Evolutionary conservation across 805 yeast species (phyloP).

Genomic region (Cyberlindnera nakhonratchasimensis): DNA sequence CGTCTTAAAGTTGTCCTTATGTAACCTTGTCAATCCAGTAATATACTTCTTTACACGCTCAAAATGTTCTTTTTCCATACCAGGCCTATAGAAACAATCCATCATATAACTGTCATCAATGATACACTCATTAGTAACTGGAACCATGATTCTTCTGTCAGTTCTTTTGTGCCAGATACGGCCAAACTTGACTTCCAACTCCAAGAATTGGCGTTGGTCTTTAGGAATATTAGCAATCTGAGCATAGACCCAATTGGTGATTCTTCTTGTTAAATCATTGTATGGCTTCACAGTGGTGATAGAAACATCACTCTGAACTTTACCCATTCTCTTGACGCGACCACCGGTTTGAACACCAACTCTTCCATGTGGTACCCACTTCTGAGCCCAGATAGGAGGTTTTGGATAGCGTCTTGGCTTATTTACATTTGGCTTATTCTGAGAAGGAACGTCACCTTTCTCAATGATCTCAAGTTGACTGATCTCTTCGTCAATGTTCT

Average conservation of each 20-base stretch:
- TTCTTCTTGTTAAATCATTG: constrained; percentile 74
- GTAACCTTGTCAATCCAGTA: constrained; percentile 48
- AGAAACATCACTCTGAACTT: constrained; percentile 27
- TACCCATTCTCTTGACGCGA: background rate
- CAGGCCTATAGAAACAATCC: constrained; percentile 59
- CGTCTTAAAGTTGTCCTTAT: constrained; percentile 53
- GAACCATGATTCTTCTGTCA: constrained; percentile 60
- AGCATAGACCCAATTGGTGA: constrained; percentile 89
- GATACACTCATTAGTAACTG: constrained; percentile 66
- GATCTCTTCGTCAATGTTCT: constrained; percentile 11
- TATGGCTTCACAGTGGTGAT: constrained; percentile 75
- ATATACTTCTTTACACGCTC: constrained; percentile 53
- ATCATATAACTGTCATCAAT: constrained; percentile 47
- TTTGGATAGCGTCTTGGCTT: constrained; percentile 61
- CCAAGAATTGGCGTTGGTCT: constrained; percentile 50
- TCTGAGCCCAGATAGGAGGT: constrained; percentile 84
- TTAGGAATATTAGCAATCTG: constrained; percentile 64
- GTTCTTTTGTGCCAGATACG: constrained; percentile 59
- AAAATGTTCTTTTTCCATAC: constrained; percentile 60
- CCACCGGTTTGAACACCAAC: background rate
- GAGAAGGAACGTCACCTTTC: constrained; percentile 13
- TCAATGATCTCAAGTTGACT: constrained; percentile 19
- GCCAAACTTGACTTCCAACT: constrained; percentile 75
- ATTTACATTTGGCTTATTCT: constrained; percentile 1
- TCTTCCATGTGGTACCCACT: constrained; percentile 49